These are phyloP conservation scores for Ustilago esculenta DNA, from an alignment of 1,284 basidiomycete species.

Conservation along the genomic window DNA sequence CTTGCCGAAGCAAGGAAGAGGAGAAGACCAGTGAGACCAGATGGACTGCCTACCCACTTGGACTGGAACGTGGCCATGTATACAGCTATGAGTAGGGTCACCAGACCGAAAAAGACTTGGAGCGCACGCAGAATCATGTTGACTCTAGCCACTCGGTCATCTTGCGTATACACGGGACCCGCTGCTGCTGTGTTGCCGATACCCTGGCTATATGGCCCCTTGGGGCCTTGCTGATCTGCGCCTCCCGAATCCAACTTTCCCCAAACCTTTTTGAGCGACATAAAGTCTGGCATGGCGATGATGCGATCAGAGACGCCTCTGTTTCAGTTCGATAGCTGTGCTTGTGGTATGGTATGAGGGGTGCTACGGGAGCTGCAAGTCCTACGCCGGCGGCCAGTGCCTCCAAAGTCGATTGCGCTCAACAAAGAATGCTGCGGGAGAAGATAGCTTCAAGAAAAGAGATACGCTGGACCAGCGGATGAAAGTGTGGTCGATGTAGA, in stretches of 20 bases:
- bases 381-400: too few relatives aligned
- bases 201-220: constrained; percentile 19
- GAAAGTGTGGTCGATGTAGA: too few relatives aligned
- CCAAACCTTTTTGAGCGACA: constrained; percentile 48
- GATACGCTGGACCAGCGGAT: too few relatives aligned
- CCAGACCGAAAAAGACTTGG: constrained; percentile 46
- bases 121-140: constrained; percentile 39
- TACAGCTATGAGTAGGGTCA: constrained; percentile 53
- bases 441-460: too few relatives aligned
- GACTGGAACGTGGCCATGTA: constrained; percentile 54
- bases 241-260: constrained; percentile 37
- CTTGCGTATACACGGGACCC: constrained; percentile 8
- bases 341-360: neutral
- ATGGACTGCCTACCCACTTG: constrained; percentile 55
- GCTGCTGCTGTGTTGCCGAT: constrained; percentile 32
- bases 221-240: constrained; percentile 9
- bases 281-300: constrained; percentile 44
- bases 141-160: constrained; percentile 33
- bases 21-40: constrained; percentile 57
- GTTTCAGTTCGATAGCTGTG: too few relatives aligned
- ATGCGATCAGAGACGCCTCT: neutral
- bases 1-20: constrained; percentile 48
- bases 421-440: too few relatives aligned
- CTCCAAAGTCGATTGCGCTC: too few relatives aligned
- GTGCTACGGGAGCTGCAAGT: neutral